Evolutionary conservation across 2,329 filamentous ascomycete genomes (phyloP).

Genomic region (Fusarium sp.): DNA sequence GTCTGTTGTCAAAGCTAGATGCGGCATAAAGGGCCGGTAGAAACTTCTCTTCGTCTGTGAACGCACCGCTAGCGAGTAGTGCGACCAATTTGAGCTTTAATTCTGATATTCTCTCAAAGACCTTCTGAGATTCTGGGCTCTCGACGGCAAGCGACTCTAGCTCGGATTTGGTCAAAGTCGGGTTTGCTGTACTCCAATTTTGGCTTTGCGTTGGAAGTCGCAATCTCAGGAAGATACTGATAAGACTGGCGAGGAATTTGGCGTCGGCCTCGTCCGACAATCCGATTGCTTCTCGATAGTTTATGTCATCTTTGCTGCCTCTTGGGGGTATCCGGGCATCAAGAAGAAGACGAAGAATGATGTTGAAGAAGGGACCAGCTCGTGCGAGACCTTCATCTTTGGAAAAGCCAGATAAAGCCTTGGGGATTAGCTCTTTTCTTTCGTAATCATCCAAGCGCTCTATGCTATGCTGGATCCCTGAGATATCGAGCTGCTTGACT

Average conservation of each 20-base stretch:
- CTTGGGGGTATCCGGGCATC: conserved; percentile 80
- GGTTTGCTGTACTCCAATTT: conserved; percentile 53
- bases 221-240: conserved; percentile 79
- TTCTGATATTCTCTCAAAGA: conserved; percentile 57
- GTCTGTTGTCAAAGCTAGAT: conserved; percentile 83
- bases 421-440: conserved; percentile 80
- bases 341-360: conserved; percentile 83
- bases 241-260: conserved; percentile 78
- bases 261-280: conserved; percentile 79
- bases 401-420: conserved; percentile 53
- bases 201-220: conserved; percentile 51
- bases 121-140: conserved; percentile 74
- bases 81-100: conserved; percentile 72
- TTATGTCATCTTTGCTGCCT: conserved; percentile 82
- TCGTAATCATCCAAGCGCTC: conserved; percentile 68
- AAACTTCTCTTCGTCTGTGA: conserved; percentile 86
- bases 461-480: conserved; percentile 88
- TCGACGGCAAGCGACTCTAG: conserved; percentile 52
- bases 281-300: conserved; percentile 76
- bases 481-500: conserved; percentile 88
- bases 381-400: conserved; percentile 52
- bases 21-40: conserved; percentile 87
- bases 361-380: conserved; percentile 79
- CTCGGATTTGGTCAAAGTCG: conserved; percentile 52
- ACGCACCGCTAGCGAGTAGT: conserved; percentile 87